These are phyloP conservation scores for Colletotrichum tropicicola DNA, from an alignment of 2,329 filamentous ascomycete genomes.

Conservation along the genomic window DNA sequence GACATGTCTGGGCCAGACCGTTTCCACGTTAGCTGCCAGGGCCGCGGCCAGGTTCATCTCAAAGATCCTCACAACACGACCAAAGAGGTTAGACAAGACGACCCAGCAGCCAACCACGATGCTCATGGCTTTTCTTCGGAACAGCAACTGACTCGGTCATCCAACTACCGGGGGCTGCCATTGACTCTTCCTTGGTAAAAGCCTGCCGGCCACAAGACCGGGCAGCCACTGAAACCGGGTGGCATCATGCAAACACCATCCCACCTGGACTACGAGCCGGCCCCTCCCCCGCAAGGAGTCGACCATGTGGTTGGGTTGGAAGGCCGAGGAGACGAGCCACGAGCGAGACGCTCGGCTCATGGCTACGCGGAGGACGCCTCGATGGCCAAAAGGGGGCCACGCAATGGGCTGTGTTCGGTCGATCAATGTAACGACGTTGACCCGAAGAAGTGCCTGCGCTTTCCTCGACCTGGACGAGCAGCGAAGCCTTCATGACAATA, in stretches of 20 bases:
- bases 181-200: background rate
- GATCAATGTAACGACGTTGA: slow-evolving; percentile 12
- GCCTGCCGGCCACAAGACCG: background rate
- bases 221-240: slow-evolving; percentile 9
- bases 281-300: slow-evolving; percentile 14
- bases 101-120: slow-evolving; percentile 2
- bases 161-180: background rate
- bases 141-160: slow-evolving; percentile 3
- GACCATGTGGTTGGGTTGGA: background rate
- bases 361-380: background rate
- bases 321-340: background rate
- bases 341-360: background rate
- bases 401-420: background rate
- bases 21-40: background rate
- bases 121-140: slow-evolving; percentile 7
- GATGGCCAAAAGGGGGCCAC: background rate
- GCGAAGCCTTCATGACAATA: slow-evolving; percentile 2
- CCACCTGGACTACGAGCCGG: background rate
- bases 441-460: slow-evolving; percentile 23
- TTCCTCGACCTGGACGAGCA: background rate
- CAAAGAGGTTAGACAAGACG: background rate
- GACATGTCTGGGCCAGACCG: background rate
- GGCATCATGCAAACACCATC: slow-evolving; percentile 1
- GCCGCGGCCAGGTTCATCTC: slow-evolving; percentile 4
- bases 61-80: background rate